phyloP scores from a whole-genome alignment of 176 grass and related monocot species.

The Thalia dealbata region DNA sequence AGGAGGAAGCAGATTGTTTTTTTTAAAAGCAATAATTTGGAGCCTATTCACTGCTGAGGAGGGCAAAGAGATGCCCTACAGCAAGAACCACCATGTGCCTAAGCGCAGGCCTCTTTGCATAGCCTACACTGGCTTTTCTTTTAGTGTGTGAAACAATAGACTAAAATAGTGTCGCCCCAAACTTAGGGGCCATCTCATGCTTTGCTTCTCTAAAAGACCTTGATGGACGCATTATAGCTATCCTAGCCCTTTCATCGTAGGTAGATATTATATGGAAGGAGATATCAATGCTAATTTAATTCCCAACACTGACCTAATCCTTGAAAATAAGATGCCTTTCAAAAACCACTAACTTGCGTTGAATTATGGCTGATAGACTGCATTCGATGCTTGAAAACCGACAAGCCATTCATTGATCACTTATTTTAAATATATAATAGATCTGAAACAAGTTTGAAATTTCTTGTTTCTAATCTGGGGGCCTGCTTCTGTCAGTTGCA shows the following conservation, averaged over 20 bases:
- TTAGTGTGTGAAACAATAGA: neutral
- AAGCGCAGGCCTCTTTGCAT: neutral
- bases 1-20: neutral
- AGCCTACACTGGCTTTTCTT: neutral
- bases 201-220: neutral
- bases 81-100: neutral
- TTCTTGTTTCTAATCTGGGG: neutral
- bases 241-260: neutral
- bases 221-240: neutral
- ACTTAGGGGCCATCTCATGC: neutral
- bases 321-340: neutral
- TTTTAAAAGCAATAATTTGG: neutral
- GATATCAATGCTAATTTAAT: neutral
- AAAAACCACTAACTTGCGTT: neutral
- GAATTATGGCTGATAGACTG: neutral
- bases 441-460: neutral
- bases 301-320: neutral
- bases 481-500: neutral
- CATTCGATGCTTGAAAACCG: too few relatives aligned
- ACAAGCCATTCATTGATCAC: neutral
- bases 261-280: neutral
- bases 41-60: neutral
- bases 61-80: neutral
- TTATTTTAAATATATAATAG: neutral
- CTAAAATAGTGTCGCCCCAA: neutral